Evolutionary conservation across 1,284 basidiomycete genomes (phyloP), one percentile per base, ranked within the genome.

Genomic region (Rhodofomes roseus): DNA sequence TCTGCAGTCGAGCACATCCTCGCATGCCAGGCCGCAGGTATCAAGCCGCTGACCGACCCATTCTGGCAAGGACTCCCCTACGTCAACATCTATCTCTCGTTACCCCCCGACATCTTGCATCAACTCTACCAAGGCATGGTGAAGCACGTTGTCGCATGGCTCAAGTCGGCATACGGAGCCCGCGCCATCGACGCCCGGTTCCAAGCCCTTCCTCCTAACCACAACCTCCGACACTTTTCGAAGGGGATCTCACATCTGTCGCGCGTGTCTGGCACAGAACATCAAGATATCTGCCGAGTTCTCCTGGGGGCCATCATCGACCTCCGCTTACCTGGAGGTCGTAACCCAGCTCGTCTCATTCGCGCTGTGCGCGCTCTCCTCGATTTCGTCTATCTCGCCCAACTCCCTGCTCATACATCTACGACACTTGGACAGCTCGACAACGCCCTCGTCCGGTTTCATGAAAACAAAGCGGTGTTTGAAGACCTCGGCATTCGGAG

Each of bases 181-280:
- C 31, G 31, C 31, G 31, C 78, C 56, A 71, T 78, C 16, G 74
- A 78, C 65, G 70, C 70, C 0, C 63, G 71, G 0, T 74, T 71
- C 46, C 63, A 64, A 0, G 60, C 68, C 1, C 55, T 77, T 2
- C 74, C 73, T 0, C 60, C 55, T 0, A 77, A 78, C 62, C 73
- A 76, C 58, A 65, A 74, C 46, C 67, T 77, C 16, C 66, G 71
- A 0, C 56, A 70, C 0, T 81, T 81, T 56, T 60, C 63, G 16
- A 77, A 77, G 14, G 79, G 79, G 0, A 77, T 81, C 22, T 66
- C 69, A 0, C 55, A 9, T 0, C 37, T 70, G 14, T 54, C 58
- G 6, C 54, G 54, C 1, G 36, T 68, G 11, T 61, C 70, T 0
- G 70, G 67, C 0, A 54, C 58, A 25, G 69, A 70, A 51, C 68